Percentiles rank a stretch among this genome's conserved stretches.
These are phyloP conservation scores for Leishmania arabica DNA, from an alignment of 208 protist genomes.

Conservation along the genomic window DNA sequence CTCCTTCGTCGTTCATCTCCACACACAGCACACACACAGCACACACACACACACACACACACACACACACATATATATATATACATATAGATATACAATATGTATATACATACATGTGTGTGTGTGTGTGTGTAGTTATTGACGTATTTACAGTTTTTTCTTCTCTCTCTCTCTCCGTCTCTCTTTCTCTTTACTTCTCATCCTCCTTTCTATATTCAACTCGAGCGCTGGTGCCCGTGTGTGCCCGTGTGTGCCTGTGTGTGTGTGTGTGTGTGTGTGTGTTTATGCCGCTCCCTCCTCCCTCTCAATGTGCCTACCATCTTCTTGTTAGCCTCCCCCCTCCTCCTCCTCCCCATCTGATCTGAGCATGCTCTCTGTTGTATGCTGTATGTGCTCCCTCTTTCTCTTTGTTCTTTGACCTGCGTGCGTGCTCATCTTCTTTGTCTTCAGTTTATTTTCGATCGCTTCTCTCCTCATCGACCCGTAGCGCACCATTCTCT, in stretches of 20 bases:
- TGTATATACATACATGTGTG: background rate
- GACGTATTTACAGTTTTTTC: background rate
- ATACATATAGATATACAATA: no score
- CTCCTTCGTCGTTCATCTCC: background rate
- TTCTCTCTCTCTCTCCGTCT: background rate
- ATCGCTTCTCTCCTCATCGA: background rate
- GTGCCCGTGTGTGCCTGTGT: background rate
- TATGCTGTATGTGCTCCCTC: background rate
- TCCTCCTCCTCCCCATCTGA: background rate
- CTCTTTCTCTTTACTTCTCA: background rate
- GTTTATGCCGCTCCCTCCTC: background rate
- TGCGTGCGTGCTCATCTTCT: no score
- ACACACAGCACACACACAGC: no score
- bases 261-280: background rate
- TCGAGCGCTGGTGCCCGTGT: background rate
- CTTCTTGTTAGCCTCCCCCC: background rate
- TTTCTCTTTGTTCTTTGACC: background rate
- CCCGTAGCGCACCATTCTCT: background rate
- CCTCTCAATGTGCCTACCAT: background rate
- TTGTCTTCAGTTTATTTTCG: background rate
- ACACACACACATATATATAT: background rate
- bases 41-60: no score
- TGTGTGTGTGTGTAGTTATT: background rate
- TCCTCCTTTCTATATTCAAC: background rate
- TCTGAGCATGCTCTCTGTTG: background rate